Conservation (phyloP, 352 stramenopile species). For the Phytophthora lateralis region DNA sequence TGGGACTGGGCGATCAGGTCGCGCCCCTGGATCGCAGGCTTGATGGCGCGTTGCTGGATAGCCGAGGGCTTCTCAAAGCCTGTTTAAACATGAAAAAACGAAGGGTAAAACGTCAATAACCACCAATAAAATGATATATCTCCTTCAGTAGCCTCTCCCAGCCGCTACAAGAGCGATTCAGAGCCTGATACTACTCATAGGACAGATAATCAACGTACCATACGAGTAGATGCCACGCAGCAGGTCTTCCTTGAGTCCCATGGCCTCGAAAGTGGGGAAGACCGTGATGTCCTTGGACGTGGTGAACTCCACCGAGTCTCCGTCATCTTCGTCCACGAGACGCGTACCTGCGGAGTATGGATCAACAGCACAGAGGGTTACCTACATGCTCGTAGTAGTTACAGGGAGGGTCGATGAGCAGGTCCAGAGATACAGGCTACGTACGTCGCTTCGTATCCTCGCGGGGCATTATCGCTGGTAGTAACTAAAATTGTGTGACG, state of each 20-base stretch:
- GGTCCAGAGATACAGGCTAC: constrained; percentile 5
- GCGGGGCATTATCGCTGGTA: constrained; percentile 18
- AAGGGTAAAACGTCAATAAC: constrained; percentile 11
- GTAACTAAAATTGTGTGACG: background rate
- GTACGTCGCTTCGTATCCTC: constrained; percentile 40
- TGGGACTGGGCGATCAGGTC: constrained; percentile 98
- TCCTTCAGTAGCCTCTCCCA: background rate
- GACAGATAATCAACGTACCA: constrained; percentile 27
- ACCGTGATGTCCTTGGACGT: constrained; percentile 91
- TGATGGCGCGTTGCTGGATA: constrained; percentile 98
- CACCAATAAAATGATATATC: background rate
- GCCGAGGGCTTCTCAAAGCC: constrained; percentile 97
- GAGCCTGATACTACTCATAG: background rate
- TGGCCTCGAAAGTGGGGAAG: constrained; percentile 89
- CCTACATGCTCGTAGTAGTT: constrained; percentile 1
- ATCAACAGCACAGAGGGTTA: constrained; percentile 13
- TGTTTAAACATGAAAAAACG: constrained; percentile 15
- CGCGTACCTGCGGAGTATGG: constrained; percentile 46
- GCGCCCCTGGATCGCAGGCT: constrained; percentile 94
- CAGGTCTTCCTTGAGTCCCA: constrained; percentile 93
- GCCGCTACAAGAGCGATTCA: constrained; percentile 11
- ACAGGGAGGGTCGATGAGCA: background rate
- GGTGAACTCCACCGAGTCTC: constrained; percentile 89
- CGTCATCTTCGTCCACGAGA: constrained; percentile 65
- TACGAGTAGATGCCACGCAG: constrained; percentile 91